Base-by-base conservation (phyloP, 306 rosid genomes). In the Fagus crenata region DNA sequence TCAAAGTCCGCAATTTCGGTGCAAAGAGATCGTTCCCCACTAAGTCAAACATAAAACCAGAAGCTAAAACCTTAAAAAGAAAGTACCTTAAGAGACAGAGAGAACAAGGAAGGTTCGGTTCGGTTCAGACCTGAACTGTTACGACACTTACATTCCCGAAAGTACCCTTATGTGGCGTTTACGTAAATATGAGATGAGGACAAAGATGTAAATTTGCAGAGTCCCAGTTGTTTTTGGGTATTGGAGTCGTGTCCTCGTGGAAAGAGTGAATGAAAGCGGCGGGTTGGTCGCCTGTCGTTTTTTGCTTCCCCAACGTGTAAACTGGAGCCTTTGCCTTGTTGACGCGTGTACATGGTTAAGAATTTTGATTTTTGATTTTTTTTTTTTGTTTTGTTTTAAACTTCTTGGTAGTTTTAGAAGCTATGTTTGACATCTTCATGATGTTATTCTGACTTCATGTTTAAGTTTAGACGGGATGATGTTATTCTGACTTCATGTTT, bases 111-210 rank as follows among this genome's bases (percentile, higher is more conserved):
- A 85, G 87, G 42, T 39, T 39, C 3, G 41, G 41, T 84, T 84
- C 88, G 73, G 53, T 81, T 74, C 85, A 85, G 90, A 86, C 73
- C 65, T 71, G 75, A 74, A 71, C 70, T 37, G 82, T 40, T 46
- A 12, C 54, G 0, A 2, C 2, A 22, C 28, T 0, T 0, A 4
- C 81, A 72, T 83, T 11, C 40, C 88, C 15, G 78, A 75, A 32
- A 81, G 18, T 54, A 5, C 14, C 87, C 87, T 81, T 78, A 1
- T 33, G 69, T 33, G 73, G 22, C n/a, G 8, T 5, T 73, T 72
- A 18, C 3, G 75, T 39, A 75, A 73, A 68, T 69, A 42, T 2
- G 0, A 1, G 53, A 42, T 67, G 46, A 67, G 0, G 55, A 69
- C 73, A 37, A 73, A 77, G 77, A 58, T 36, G 28, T 22, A 31